Percentiles rank a stretch among this genome's conserved stretches.
phyloP scores from a whole-genome alignment of 2,329 filamentous ascomycete genomes.

The Huntiella abstrusa region DNA sequence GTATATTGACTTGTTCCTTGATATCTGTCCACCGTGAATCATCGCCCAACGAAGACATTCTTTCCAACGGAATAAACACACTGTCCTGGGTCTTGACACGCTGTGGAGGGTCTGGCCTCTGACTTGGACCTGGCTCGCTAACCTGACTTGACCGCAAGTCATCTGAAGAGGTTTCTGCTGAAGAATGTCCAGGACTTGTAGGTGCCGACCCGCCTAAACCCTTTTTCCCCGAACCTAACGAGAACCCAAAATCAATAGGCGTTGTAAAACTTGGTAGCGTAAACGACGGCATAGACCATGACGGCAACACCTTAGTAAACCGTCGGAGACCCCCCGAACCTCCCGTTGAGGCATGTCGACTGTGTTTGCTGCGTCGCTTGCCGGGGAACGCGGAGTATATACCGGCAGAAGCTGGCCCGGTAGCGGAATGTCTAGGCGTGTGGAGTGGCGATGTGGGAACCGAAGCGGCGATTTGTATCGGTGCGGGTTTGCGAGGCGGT shows the following conservation, averaged over 20 bases:
- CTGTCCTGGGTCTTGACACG: constrained; percentile 40
- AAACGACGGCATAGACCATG: constrained; percentile 5
- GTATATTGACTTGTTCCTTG: constrained; percentile 68
- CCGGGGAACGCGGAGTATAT: no score
- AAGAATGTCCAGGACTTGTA: no score
- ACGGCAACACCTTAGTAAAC: constrained; percentile 3
- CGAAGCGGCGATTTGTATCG: no score
- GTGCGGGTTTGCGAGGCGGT: no score
- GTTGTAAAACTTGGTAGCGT: constrained; percentile 4
- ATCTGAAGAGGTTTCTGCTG: no score
- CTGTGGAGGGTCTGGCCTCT: not conserved
- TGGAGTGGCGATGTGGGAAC: no score
- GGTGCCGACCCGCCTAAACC: no score
- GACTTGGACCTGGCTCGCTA: not conserved
- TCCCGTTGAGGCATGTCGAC: constrained; percentile 3
- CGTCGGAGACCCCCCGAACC: not conserved
- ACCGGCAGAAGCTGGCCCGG: no score
- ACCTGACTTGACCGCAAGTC: no score
- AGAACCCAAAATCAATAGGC: constrained; percentile 4
- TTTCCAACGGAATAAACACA: constrained; percentile 54
- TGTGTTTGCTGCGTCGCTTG: not conserved
- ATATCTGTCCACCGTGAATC: constrained; percentile 65
- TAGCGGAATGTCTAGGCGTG: no score
- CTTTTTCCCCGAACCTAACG: no score
- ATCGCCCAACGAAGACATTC: constrained; percentile 68